Evolutionary conservation across 2,329 filamentous ascomycete species (phyloP).

Genomic region (Fusarium avenaceum): DNA sequence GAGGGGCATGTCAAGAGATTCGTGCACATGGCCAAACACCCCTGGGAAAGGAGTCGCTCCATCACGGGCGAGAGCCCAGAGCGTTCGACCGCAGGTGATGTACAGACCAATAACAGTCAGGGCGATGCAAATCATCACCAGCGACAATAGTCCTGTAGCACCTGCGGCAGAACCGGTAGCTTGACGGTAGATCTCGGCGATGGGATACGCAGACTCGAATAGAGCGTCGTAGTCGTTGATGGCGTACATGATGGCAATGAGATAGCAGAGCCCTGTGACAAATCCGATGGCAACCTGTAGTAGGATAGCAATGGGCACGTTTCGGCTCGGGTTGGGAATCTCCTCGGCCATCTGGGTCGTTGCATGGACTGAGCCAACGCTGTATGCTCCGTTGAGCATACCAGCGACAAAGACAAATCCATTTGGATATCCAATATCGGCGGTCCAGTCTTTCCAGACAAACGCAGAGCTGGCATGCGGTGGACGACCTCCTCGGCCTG

Average conservation of each 20-base stretch:
- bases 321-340: slow-evolving; percentile 65
- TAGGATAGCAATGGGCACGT: slow-evolving; percentile 67
- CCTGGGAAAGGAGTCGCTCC: slow-evolving; percentile 54
- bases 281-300: slow-evolving; percentile 66
- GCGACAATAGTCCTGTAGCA: slow-evolving; percentile 63
- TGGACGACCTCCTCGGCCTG: slow-evolving; percentile 50
- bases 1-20: slow-evolving; percentile 53
- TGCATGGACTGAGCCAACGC: slow-evolving; percentile 75
- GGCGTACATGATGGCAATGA: slow-evolving; percentile 69
- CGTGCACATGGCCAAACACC: slow-evolving; percentile 50
- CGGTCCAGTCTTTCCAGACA: slow-evolving; percentile 59
- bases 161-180: slow-evolving; percentile 66
- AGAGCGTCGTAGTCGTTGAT: slow-evolving; percentile 68
- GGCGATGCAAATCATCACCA: slow-evolving; percentile 57
- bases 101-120: slow-evolving; percentile 55
- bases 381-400: slow-evolving; percentile 75
- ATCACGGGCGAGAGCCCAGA: slow-evolving; percentile 59
- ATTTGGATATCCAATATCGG: slow-evolving; percentile 57
- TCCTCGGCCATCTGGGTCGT: slow-evolving; percentile 76
- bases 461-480: slow-evolving; percentile 53
- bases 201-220: slow-evolving; percentile 68
- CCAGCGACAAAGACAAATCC: slow-evolving; percentile 59
- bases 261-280: slow-evolving; percentile 65
- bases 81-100: slow-evolving; percentile 57
- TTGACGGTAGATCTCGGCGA: slow-evolving; percentile 75